phyloP scores from a whole-genome alignment of 1,139 yeast species.

The Kodamaea derodonti region DNA sequence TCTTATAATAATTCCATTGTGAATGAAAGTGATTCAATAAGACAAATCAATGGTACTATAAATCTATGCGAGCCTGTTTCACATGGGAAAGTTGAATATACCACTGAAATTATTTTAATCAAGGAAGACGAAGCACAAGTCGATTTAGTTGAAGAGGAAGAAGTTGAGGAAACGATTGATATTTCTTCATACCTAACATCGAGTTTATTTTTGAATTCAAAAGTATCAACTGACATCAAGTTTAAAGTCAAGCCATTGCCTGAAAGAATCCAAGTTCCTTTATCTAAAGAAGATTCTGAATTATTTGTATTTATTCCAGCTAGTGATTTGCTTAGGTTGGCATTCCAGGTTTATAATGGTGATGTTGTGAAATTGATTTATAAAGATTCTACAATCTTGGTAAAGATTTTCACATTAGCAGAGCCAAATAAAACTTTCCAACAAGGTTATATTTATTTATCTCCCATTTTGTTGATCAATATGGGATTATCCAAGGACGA shows the following conservation, averaged over 20 bases:
- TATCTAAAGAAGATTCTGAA: constrained; percentile 40
- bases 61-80: constrained; percentile 68
- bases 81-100: constrained; percentile 51
- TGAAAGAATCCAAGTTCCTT: constrained; percentile 26
- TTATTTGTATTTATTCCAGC: constrained; percentile 52
- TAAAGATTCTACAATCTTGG: constrained; percentile 23
- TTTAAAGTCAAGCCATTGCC: constrained; percentile 30
- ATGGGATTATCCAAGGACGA: constrained; percentile 34
- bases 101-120: constrained; percentile 53
- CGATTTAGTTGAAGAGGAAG: constrained; percentile 5
- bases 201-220: constrained; percentile 23
- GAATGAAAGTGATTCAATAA: constrained; percentile 29
- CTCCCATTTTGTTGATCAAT: constrained; percentile 64
- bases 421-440: constrained; percentile 54
- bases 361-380: constrained; percentile 43
- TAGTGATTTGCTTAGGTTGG: constrained; percentile 50
- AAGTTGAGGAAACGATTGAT: constrained; percentile 19
- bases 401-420: constrained; percentile 55
- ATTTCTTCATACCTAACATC: constrained; percentile 35
- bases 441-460: constrained; percentile 43
- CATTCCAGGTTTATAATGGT: constrained; percentile 61
- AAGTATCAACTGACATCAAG: constrained; percentile 4
- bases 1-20: constrained; percentile 31
- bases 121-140: constrained; percentile 13
- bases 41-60: constrained; percentile 48